Base-by-base conservation (phyloP, 106 monocot genomes). In the Acorus gramineus region DNA sequence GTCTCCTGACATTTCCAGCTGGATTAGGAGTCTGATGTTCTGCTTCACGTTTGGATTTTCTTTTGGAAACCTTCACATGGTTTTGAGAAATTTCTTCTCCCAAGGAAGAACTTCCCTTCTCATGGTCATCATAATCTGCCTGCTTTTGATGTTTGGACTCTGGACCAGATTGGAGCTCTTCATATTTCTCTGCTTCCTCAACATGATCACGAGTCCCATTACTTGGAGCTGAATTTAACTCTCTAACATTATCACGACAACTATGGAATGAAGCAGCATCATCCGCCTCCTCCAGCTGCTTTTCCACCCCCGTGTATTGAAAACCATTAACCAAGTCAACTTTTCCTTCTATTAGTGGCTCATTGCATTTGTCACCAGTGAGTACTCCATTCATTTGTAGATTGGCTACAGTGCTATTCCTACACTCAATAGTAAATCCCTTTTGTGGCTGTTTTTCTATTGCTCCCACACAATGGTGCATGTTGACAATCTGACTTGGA, bases 1-100 rank as follows among this genome's bases (percentile, higher is more conserved):
- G 47, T 13, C 58, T 50, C 59, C 54, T 6, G 6, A 58, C 42
- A 44, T 28, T 47, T 49, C 3, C 54, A 0, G 7, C 56, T 3
- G 44, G 45, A 54, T 50, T 49, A 49, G 45, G 56, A 10, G 7
- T 51, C 56, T 69, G 53, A 2, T 3, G 11, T 6, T 9, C 4
- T 52, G 66, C 56, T 56, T 42, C 8, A 43, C 49, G 44, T 64
- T 59, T 42, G 7, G 57, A 42, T 46, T 2, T 69, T 47, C 55
- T 72, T 58, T 62, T 66, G 44, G 48, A 42, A 61, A 53, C 49
- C 45, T 44, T 73, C 12, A 49, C 69, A 47, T 9, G 59, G 58
- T 43, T 54, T 49, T 14, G 46, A 50, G 46, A 47, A 44, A 61
- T 42, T 64, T 49, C 52, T 13, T 46, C 44, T 44, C 57, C 56